Percentiles rank a stretch among this genome's conserved stretches.
phyloP scores from a whole-genome alignment of 1,139 yeast genomes.

The Magnusiomyces tetraspermus region DNA sequence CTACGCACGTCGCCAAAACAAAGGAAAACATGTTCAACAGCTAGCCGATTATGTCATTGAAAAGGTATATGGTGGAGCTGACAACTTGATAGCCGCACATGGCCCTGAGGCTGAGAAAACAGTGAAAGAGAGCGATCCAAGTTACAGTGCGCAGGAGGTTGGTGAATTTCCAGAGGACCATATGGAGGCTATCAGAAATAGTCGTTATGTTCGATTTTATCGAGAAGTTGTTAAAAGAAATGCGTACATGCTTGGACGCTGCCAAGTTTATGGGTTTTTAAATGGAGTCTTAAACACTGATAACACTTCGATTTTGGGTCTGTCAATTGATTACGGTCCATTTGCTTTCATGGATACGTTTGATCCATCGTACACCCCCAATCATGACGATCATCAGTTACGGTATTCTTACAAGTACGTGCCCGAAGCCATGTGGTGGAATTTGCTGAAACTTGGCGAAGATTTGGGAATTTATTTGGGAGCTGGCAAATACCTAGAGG shows the following conservation, averaged over 20 bases:
- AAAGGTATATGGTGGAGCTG: conserved; percentile 44
- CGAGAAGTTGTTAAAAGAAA: conserved; percentile 61
- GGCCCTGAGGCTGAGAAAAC: not conserved
- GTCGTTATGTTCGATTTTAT: conserved; percentile 61
- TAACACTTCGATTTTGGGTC: conserved; percentile 77
- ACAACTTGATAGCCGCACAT: conserved; percentile 28
- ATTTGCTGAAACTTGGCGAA: conserved; percentile 76
- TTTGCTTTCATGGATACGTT: conserved; percentile 82
- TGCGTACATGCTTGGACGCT: conserved; percentile 68
- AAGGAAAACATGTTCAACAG: conserved; percentile 49
- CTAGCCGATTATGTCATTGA: conserved; percentile 67
- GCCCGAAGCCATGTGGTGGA: conserved; percentile 92
- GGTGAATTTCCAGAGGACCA: conserved; percentile 7
- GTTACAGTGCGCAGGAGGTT: conserved; percentile 1
- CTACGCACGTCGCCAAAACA: conserved; percentile 64
- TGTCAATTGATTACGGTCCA: conserved; percentile 91
- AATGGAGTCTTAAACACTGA: conserved; percentile 95
- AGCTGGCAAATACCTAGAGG: conserved; percentile 40
- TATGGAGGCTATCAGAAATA: conserved; percentile 26
- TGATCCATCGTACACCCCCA: conserved; percentile 76
- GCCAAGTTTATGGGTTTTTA: conserved; percentile 88
- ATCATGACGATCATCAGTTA: conserved; percentile 67
- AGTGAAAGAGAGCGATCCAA: conserved; percentile 9
- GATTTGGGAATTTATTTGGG: conserved; percentile 75
- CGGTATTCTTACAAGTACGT: conserved; percentile 75